phyloP scores from a whole-genome alignment of 2,329 filamentous ascomycete genomes.

The Penicillium sp. region DNA sequence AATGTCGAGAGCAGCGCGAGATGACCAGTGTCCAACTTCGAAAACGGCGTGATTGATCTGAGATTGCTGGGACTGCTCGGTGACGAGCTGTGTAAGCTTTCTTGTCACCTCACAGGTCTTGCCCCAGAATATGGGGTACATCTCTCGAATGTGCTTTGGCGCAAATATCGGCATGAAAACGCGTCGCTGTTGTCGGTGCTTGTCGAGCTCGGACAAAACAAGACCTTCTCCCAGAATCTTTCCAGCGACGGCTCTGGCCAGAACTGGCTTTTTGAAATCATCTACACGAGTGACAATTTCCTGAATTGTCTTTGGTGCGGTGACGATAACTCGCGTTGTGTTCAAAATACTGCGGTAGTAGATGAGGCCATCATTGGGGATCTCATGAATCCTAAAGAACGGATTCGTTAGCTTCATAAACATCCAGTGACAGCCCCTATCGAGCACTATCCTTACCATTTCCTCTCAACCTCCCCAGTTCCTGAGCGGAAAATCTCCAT shows the following conservation, averaged over 20 bases:
- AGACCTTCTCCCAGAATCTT: neutral
- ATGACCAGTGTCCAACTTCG: constrained; percentile 1
- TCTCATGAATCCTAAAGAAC: neutral
- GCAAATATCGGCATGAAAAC: neutral
- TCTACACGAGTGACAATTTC: neutral
- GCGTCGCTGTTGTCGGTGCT: neutral
- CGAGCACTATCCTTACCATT: neutral
- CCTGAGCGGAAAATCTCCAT: neutral
- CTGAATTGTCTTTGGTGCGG: neutral
- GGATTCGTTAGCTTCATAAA: neutral
- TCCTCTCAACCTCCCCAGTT: neutral
- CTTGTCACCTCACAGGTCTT: neutral
- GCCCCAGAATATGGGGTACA: neutral
- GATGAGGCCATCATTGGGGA: neutral
- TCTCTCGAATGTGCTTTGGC: neutral
- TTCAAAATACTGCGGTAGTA: neutral
- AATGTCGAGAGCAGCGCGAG: constrained; percentile 1
- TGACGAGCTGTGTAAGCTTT: neutral
- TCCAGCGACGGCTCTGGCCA: neutral
- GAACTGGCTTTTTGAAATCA: neutral
- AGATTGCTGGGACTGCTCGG: neutral
- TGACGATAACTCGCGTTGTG: neutral
- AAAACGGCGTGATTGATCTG: neutral
- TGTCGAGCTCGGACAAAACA: neutral
- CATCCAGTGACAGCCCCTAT: neutral